A percentile compares a stretch with the other conserved stretches of the same genome.
Conservation (phyloP, 129 eudicot genomes). For the Saposhnikovia divaricata region DNA sequence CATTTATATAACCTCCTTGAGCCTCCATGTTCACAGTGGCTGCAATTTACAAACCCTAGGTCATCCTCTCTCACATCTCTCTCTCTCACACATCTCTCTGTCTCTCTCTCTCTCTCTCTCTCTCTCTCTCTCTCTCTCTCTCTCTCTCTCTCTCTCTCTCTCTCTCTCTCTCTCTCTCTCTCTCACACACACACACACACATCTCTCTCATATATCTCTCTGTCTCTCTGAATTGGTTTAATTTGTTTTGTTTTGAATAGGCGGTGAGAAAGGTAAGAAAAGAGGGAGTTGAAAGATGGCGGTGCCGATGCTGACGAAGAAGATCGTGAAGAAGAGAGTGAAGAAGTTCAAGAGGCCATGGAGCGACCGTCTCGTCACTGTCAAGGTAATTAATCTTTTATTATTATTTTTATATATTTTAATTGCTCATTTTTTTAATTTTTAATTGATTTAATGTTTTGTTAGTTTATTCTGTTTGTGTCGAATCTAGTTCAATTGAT, state of each 20-base stretch:
- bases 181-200: too few species aligned
- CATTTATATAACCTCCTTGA: background rate
- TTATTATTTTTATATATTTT: background rate
- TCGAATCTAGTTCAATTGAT: background rate
- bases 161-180: background rate
- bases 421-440: background rate
- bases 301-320: constrained; percentile 70
- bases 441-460: background rate
- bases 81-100: background rate
- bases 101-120: constrained; percentile 19
- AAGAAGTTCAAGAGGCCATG: constrained; percentile 89
- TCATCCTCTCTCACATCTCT: background rate
- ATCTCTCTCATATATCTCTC: too few species aligned
- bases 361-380: constrained; percentile 56
- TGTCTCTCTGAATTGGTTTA: background rate
- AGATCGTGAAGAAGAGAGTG: constrained; percentile 80
- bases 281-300: constrained; percentile 33
- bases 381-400: constrained; percentile 41
- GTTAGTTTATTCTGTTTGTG: background rate
- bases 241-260: background rate
- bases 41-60: background rate
- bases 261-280: background rate
- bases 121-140: background rate
- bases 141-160: background rate
- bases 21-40: background rate